Percentiles rank a stretch among this genome's conserved stretches.
These are phyloP conservation scores for Phytophthora brassicae DNA, from an alignment of 352 stramenopile species.

Conservation along the genomic window DNA sequence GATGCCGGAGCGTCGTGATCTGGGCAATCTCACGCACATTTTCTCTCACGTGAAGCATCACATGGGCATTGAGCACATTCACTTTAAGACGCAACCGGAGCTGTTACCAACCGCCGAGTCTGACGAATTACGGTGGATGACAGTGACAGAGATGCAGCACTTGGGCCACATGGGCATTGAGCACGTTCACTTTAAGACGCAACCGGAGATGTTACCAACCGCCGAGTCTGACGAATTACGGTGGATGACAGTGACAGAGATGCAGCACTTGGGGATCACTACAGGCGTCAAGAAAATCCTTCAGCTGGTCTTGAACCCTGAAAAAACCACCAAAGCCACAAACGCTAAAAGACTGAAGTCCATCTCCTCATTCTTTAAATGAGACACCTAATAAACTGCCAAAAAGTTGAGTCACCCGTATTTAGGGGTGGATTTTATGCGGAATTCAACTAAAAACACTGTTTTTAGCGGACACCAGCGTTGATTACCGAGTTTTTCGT, in stretches of 20 bases:
- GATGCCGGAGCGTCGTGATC: conserved; percentile 43
- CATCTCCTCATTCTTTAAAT: conserved; percentile 68
- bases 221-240: conserved; percentile 29
- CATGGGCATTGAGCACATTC: conserved; percentile 88
- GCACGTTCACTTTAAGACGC: conserved; percentile 62
- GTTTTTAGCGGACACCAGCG: too few species aligned
- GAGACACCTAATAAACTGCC: too few species aligned
- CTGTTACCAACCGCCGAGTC: conserved; percentile 15
- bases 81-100: conserved; percentile 43
- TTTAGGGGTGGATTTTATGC: too few species aligned
- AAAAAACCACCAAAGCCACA: conserved; percentile 16
- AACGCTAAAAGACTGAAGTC: conserved; percentile 53
- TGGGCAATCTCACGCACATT: conserved; percentile 82
- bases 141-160: conserved; percentile 65
- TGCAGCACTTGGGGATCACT: conserved; percentile 83
- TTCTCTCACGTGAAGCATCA: conserved; percentile 91
- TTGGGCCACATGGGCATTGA: conserved; percentile 88
- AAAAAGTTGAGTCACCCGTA: too few species aligned
- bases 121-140: conserved; percentile 71
- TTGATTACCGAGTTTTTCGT: not conserved
- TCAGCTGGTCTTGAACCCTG: conserved; percentile 39
- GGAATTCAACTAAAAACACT: too few species aligned
- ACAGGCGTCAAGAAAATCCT: conserved; percentile 90
- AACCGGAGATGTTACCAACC: conserved; percentile 20
- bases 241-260: conserved; percentile 82